Evolutionary conservation across 441 rosid species (phyloP), one percentile per base, ranked within the genome.

Genomic region (Jatropha multifida): DNA sequence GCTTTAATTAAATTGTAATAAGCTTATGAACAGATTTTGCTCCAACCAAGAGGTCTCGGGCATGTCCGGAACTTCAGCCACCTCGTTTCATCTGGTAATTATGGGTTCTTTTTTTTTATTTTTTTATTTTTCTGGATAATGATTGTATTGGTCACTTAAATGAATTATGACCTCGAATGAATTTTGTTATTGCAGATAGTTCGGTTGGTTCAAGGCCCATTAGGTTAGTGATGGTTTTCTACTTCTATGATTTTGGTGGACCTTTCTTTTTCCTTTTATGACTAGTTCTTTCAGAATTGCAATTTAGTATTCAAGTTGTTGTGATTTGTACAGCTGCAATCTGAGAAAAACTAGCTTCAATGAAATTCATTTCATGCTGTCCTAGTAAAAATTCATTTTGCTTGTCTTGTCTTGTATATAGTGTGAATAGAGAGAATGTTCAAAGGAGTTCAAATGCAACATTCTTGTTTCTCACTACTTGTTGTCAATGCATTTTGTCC

Each of bases 31-130:
- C 81, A 91, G 96, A 74, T 81, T 71, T 77, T 84, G 67, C 76
- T 86, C 72, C 78, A 83, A 76, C 80, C 78, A 37, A 85, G 82
- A 80, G 85, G 82, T 81, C 69, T 81, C 42, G 82, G 59, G 56
- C 79, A 75, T 78, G 80, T 82, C 65, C 82, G 82, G 73, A 85
- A 81, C 74, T 85, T 87, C 74, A 85, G 81, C 65, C 86, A 76
- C 76, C 86, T 86, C 76, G 76, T 85, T 75, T 79, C 86, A 37
- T 86, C 86, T 42, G 94, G 96, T 94, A 79, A 73, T 63, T 56
- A 14, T 18, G 18, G 6, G 20, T 66, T 48, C 40, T 7, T 44
- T 58, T 58, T 9, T n/a, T 44, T 67, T 32, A 1, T 32, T 32
- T 32, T 32, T 32, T 32, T 32, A 1, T 32, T 32, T 32, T 32